Base-by-base conservation (phyloP, 371 early-diverging fungal species). In the Rhizopus sp. region DNA sequence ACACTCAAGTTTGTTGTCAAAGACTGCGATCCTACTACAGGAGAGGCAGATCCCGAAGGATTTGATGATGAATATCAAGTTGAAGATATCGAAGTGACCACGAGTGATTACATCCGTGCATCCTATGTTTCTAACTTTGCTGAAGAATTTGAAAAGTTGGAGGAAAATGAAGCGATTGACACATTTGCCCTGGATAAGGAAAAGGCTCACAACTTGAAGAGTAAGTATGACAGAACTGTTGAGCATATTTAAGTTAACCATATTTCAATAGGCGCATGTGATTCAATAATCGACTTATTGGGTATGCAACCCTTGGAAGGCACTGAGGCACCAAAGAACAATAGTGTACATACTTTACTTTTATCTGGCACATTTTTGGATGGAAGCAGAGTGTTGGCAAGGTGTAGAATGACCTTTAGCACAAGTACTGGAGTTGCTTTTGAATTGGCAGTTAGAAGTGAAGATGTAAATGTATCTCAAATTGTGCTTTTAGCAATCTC, bases 31-130 rank as follows among this genome's bases (percentile, higher is more conserved):
- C 96, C 98, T 34, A 80, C 85, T 9, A 92, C 92, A 10, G 91
- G 90, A 31, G 95, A 95, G 67, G 87, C 93, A 5, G 93, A 93
- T 60, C 92, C 91, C 34, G 88, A 89, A 62, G 98, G 98, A 9
- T 96, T 92, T 56, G 96, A 95, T 48, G 97, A 95, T 64, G 96
- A 96, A 72, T 97, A 96, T 70, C 82, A 81, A 69, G 87, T 95
- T 17, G 99, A 98, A 66, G 90, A 92, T 32, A 75, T 94, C 30
- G 94, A 97, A 16, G 67, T 96, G 30, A 63, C 82, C 8, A 85
- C 88, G 3, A 90, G 88, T 35, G 97, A 97, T 77, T 97, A 93
- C 70, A 88, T 97, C 66, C 82, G 88, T 33, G 89, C 96, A n/a
- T 83, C 89, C 3, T 92, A 90, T 59, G 51, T 60, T 10, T 57